A percentile compares a stretch with the other conserved stretches of the same genome.
phyloP scores from a whole-genome alignment of 257 asterid species.

The Penstemon newberryi region DNA sequence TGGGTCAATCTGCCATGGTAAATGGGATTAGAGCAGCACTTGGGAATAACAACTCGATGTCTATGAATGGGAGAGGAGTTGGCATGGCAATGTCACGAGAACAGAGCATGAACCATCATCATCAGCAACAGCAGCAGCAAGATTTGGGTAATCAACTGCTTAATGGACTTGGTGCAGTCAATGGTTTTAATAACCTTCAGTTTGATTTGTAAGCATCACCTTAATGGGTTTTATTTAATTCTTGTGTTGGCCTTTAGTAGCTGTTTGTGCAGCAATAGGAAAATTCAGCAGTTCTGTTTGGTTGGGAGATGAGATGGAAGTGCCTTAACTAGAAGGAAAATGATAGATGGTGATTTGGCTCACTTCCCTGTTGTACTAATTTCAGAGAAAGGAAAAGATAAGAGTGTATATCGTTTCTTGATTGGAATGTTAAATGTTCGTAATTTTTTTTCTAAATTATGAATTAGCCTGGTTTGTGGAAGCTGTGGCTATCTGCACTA shows the following conservation, averaged over 20 bases:
- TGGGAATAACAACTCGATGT: constrained; percentile 58
- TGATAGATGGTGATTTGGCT: constrained; percentile 27
- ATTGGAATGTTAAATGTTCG: constrained; percentile 18
- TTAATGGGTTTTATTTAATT: constrained; percentile 22
- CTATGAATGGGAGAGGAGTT: constrained; percentile 68
- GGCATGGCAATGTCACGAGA: constrained; percentile 71
- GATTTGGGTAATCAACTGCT: constrained; percentile 70
- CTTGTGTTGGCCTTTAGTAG: constrained; percentile 19
- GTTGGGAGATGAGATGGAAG: constrained; percentile 20
- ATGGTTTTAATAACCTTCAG: constrained; percentile 80
- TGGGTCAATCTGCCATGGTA: constrained; percentile 59
- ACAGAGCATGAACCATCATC: constrained; percentile 50
- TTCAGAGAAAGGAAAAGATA: constrained; percentile 36
- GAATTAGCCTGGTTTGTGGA: constrained; percentile 34
- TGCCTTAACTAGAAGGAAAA: constrained; percentile 24
- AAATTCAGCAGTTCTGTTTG: constrained; percentile 10
- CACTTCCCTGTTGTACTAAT: constrained; percentile 31
- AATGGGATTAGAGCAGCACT: constrained; percentile 69
- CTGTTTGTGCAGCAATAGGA: constrained; percentile 40
- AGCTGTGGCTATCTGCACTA: constrained; percentile 20
- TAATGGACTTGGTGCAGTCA: constrained; percentile 71
- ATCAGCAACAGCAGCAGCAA: constrained; percentile 45
- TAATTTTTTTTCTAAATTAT: constrained; percentile 35
- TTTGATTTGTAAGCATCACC: constrained; percentile 90
- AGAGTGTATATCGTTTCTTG: constrained; percentile 20